phyloP scores from a whole-genome alignment of 2,329 filamentous ascomycete species.

The Talaromyces sp. region DNA sequence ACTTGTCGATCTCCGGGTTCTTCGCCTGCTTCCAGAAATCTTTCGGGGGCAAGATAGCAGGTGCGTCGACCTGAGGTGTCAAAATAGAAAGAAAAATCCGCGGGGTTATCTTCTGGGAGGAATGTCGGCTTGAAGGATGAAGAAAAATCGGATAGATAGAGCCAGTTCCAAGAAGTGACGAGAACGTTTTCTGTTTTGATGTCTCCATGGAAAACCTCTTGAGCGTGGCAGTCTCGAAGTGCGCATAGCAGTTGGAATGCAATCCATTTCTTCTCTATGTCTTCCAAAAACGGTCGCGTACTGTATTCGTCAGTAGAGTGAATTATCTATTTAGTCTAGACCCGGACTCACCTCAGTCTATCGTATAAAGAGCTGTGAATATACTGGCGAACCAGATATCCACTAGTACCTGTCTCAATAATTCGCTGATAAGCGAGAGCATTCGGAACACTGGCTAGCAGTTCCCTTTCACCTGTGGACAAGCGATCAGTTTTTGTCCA shows the following conservation, averaged over 20 bases:
- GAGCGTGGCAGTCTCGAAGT: slow-evolving; percentile 82
- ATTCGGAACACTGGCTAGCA: slow-evolving; percentile 81
- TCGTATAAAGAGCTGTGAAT: slow-evolving; percentile 97
- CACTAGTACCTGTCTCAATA: slow-evolving; percentile 85
- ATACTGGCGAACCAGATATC: slow-evolving; percentile 90
- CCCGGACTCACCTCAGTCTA: slow-evolving; percentile 60
- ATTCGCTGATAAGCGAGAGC: slow-evolving; percentile 85
- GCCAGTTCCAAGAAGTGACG: slow-evolving; percentile 99
- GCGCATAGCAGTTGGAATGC: slow-evolving; percentile 93
- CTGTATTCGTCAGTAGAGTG: slow-evolving; percentile 49
- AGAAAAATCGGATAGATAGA: slow-evolving; percentile 96
- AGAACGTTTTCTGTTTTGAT: slow-evolving; percentile 98
- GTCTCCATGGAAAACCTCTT: slow-evolving; percentile 90
- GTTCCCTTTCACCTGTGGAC: slow-evolving; percentile 67
- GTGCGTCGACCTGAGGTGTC: slow-evolving; percentile 87
- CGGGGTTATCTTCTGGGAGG: slow-evolving; percentile 92
- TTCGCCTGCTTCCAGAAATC: slow-evolving; percentile 72
- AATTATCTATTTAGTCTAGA: background rate
- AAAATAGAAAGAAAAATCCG: slow-evolving; percentile 97
- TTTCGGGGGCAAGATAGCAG: slow-evolving; percentile 91
- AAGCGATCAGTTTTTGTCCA: slow-evolving; percentile 21
- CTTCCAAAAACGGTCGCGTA: slow-evolving; percentile 91
- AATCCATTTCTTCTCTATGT: slow-evolving; percentile 98
- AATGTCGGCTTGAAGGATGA: slow-evolving; percentile 92
- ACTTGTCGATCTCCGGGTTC: slow-evolving; percentile 61